A percentile compares a stretch with the other conserved stretches of the same genome.
Conservation (phyloP, 371 early-diverging fungal genomes). For the Rhizopus arrhizus region DNA sequence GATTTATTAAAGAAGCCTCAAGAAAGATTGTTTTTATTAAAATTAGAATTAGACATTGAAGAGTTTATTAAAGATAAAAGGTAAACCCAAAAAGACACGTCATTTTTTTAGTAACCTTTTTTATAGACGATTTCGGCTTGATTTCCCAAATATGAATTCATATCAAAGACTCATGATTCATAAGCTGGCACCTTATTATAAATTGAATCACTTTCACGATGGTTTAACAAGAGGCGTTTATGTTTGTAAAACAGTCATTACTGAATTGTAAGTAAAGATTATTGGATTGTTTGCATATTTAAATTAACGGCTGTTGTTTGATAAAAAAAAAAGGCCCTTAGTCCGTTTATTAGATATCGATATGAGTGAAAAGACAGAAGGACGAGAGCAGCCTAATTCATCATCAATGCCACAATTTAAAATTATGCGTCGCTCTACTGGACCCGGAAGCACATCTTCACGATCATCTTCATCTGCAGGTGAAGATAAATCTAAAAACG, state of each 20-base stretch:
- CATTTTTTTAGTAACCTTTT: too few relatives aligned
- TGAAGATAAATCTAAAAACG: conserved; percentile 17
- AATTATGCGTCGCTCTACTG: conserved; percentile 54
- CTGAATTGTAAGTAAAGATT: conserved; percentile 59
- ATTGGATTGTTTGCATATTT: not conserved
- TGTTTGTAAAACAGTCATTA: conserved; percentile 60
- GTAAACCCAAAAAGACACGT: too few relatives aligned
- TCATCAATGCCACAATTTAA: conserved; percentile 36
- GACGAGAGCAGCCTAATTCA: not conserved
- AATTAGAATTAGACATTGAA: conserved; percentile 69
- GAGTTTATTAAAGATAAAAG: too few relatives aligned
- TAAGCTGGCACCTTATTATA: conserved; percentile 73
- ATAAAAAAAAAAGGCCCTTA: conserved; percentile 30
- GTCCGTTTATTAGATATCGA: conserved; percentile 53
- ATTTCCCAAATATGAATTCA: conserved; percentile 75
- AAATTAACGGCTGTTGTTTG: conserved; percentile 5
- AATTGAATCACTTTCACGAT: conserved; percentile 66
- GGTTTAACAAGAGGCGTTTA: conserved; percentile 60
- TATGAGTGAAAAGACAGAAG: conserved; percentile 2
- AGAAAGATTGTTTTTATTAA: conserved; percentile 72
- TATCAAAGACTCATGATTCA: conserved; percentile 80
- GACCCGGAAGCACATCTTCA: conserved; percentile 17
- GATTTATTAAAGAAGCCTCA: conserved; percentile 66
- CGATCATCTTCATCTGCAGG: not conserved
- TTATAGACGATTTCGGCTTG: conserved; percentile 59